Percentiles rank a stretch among this genome's conserved stretches.
Evolutionary conservation across 2,329 filamentous ascomycete genomes (phyloP).

Genomic region (Paraphaeosphaeria sporulosa): DNA sequence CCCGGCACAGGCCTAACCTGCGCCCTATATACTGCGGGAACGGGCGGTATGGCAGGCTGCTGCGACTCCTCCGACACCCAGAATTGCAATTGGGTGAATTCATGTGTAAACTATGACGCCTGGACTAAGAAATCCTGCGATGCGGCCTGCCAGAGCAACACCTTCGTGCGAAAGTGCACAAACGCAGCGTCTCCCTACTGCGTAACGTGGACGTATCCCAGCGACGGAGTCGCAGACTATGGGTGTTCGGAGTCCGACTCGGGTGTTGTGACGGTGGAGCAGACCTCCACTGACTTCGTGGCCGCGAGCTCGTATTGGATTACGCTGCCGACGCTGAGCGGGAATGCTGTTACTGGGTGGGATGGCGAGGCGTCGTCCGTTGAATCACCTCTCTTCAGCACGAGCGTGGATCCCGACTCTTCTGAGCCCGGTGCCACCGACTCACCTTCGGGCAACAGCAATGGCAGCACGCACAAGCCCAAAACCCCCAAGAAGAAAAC

Average conservation of each 20-base stretch:
- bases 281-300: slow-evolving; percentile 21
- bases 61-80: slow-evolving; percentile 30
- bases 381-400: background rate
- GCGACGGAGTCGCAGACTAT: slow-evolving; percentile 28
- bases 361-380: slow-evolving; percentile 8
- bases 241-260: slow-evolving; percentile 28
- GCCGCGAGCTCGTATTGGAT: slow-evolving; percentile 20
- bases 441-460: background rate
- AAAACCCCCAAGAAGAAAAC: slow-evolving; percentile 23
- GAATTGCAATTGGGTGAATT: slow-evolving; percentile 34
- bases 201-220: slow-evolving; percentile 38
- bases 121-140: slow-evolving; percentile 26
- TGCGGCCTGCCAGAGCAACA: slow-evolving; percentile 26
- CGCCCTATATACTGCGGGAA: slow-evolving; percentile 32
- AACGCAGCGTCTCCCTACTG: slow-evolving; percentile 29
- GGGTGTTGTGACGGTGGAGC: slow-evolving; percentile 26
- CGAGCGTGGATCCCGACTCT: background rate
- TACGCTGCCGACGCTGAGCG: slow-evolving; percentile 26
- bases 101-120: slow-evolving; percentile 33
- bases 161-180: slow-evolving; percentile 36
- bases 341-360: slow-evolving; percentile 22
- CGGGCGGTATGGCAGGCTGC: slow-evolving; percentile 37
- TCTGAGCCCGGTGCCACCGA: background rate
- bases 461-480: background rate
- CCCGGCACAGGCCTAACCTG: slow-evolving; percentile 27